These are phyloP conservation scores for Thuja plicata DNA, from an alignment of 83 land plant species.

Conservation along the genomic window DNA sequence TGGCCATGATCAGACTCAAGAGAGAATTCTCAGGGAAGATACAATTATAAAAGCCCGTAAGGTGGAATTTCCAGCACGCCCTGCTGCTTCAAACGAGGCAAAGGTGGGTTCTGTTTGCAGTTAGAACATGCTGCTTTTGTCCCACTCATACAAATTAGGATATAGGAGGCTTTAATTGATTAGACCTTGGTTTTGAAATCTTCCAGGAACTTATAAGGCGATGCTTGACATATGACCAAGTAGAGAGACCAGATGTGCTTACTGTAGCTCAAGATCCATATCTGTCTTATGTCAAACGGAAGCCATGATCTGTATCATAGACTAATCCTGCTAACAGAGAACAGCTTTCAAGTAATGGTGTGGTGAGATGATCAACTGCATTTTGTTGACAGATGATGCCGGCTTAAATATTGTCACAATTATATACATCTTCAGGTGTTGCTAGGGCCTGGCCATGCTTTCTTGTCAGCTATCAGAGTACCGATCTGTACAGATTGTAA, in stretches of 20 bases:
- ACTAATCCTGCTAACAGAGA: neutral
- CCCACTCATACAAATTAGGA: neutral
- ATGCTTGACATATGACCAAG: slow-evolving; percentile 92
- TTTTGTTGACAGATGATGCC: neutral
- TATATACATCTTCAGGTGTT: neutral
- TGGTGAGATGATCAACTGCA: neutral
- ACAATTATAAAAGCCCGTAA: slow-evolving; percentile 91
- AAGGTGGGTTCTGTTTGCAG: slow-evolving; percentile 53
- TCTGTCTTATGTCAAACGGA: slow-evolving; percentile 73
- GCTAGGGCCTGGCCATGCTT: neutral
- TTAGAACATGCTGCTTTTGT: neutral
- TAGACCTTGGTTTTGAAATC: neutral
- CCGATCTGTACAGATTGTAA: neutral
- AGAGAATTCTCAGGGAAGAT: slow-evolving; percentile 91
- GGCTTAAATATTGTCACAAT: neutral
- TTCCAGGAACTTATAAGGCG: slow-evolving; percentile 87
- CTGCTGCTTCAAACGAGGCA: slow-evolving; percentile 91
- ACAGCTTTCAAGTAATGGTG: slow-evolving; percentile 4
- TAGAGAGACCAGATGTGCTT: slow-evolving; percentile 93
- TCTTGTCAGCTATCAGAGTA: neutral
- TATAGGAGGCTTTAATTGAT: neutral
- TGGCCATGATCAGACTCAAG: slow-evolving; percentile 97
- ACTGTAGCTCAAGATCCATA: slow-evolving; percentile 93
- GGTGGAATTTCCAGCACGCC: slow-evolving; percentile 93
- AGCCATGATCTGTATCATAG: slow-evolving; percentile 30